Evolutionary conservation across 2,329 filamentous ascomycete species (phyloP).

Genomic region (Nemania diffusa): DNA sequence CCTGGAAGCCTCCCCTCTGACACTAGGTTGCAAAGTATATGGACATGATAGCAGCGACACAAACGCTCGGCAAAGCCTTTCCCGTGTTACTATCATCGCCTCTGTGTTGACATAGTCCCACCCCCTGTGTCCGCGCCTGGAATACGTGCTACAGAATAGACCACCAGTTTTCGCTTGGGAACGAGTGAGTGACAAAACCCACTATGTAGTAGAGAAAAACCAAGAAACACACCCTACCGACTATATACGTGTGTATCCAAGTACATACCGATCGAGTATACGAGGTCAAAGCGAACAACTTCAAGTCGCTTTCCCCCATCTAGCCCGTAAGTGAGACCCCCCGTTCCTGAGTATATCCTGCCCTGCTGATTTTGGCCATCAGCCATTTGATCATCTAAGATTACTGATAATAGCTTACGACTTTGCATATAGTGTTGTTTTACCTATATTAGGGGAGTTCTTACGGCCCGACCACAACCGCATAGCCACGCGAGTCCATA

Average conservation of each 20-base stretch:
- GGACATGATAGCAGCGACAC: constrained; percentile 1
- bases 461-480: constrained; percentile 8
- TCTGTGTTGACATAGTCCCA: not conserved
- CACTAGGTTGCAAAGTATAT: constrained; percentile 1
- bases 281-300: not conserved
- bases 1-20: not conserved
- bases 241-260: not conserved
- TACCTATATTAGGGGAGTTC: not conserved
- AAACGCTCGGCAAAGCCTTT: constrained; percentile 11
- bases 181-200: constrained; percentile 1
- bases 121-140: not conserved
- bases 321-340: not conserved
- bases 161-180: not conserved
- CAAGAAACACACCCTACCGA: not conserved
- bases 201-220: not conserved
- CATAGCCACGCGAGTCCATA: constrained; percentile 6
- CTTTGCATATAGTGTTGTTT: not conserved
- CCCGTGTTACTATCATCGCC: constrained; percentile 3
- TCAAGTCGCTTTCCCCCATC: not conserved
- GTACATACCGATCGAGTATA: not conserved
- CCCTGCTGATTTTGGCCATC: not conserved
- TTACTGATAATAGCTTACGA: constrained; percentile 2
- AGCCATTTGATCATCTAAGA: not conserved
- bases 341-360: not conserved
- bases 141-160: not conserved